Evolutionary conservation across 441 rosid genomes (phyloP), one percentile per base, ranked within the genome.

Genomic region (Eutrema salsugineum): DNA sequence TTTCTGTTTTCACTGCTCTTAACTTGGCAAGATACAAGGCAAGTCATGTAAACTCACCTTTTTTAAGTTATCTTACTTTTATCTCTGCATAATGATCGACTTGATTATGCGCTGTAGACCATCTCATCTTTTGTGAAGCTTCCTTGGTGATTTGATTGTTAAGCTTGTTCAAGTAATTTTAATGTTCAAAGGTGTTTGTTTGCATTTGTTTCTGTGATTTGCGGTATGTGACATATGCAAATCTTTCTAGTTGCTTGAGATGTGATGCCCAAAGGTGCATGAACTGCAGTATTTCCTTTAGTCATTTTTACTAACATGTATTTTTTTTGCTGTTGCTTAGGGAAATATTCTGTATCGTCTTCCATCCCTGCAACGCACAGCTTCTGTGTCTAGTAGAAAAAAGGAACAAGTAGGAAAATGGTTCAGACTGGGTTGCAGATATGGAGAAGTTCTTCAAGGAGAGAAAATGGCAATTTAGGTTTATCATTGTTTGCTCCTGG

Each of bases 391-490:
- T 70, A 86, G 83, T 80, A 83, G 93, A 76, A 81, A 82, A 76
- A 95, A 91, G 83, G 97, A 91, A 80, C 88, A 89, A 63, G 89
- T 86, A 8, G 96, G 97, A 20, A 89, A 83, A 82, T 93, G 93
- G 93, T 78, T 87, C 62, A n/a, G 97, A 90, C 70, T 83, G 85
- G 87, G 85, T 83, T 79, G 95, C 91, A 67, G 93, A 86, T 63
- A 68, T 84, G 81, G 91, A 89, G 68, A 94, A 81, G 62, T 88
- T 88, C 77, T 88, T 95, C 77, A 76, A 79, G 80, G 99, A 95
- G 85, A 83, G 82, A 58, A 87, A 77, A 77, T 93, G 91, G 98
- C 83, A 88, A 80, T 95, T 95, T 82, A 95, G 99, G 99, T 95
- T 47, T 68, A 20, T 71, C 66, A 9, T 61, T 72, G 33, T 17